These are phyloP conservation scores for Tulasnella sp. DNA, from an alignment of 768 basidiomycete genomes.

Conservation along the genomic window DNA sequence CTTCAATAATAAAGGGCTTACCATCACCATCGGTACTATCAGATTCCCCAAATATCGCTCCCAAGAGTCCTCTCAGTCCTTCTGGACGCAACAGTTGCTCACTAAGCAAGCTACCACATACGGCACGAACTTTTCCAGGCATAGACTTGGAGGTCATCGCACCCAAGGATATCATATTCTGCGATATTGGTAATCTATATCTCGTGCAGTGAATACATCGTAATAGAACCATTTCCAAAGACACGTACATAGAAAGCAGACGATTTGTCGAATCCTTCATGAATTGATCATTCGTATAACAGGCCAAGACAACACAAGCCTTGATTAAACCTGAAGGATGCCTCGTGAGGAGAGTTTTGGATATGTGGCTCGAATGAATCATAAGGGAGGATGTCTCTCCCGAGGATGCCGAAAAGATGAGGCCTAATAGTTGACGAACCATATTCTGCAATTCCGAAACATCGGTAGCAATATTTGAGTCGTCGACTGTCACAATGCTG, in stretches of 20 bases:
- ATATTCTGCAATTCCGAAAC: slow-evolving; percentile 29
- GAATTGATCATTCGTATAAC: slow-evolving; percentile 39
- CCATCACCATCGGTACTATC: slow-evolving; percentile 29
- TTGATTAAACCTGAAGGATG: slow-evolving; percentile 47
- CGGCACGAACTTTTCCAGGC: slow-evolving; percentile 35
- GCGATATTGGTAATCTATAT: slow-evolving; percentile 47
- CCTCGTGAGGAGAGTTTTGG: slow-evolving; percentile 42
- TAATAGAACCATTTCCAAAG: slow-evolving; percentile 10
- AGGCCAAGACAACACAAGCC: slow-evolving; percentile 52
- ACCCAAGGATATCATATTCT: slow-evolving; percentile 54
- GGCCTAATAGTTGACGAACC: slow-evolving; percentile 32
- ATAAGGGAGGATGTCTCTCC: slow-evolving; percentile 27
- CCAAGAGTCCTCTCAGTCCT: slow-evolving; percentile 56
- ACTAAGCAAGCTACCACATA: slow-evolving; percentile 51
- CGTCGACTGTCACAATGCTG: slow-evolving; percentile 27
- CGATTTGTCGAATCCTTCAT: slow-evolving; percentile 27
- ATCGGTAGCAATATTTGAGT: slow-evolving; percentile 33
- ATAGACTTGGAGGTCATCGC: slow-evolving; percentile 35
- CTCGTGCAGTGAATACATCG: not conserved
- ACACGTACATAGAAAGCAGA: slow-evolving; percentile 48
- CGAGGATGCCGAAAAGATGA: slow-evolving; percentile 43
- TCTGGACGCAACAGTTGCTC: slow-evolving; percentile 56
- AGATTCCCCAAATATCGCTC: slow-evolving; percentile 55
- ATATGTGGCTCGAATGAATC: slow-evolving; percentile 43
- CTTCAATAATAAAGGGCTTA: slow-evolving; percentile 12